Percentiles rank a stretch among this genome's conserved stretches.
Evolutionary conservation across 2,329 filamentous ascomycete genomes (phyloP).

Genomic region (Rhynchosporium graminicola): DNA sequence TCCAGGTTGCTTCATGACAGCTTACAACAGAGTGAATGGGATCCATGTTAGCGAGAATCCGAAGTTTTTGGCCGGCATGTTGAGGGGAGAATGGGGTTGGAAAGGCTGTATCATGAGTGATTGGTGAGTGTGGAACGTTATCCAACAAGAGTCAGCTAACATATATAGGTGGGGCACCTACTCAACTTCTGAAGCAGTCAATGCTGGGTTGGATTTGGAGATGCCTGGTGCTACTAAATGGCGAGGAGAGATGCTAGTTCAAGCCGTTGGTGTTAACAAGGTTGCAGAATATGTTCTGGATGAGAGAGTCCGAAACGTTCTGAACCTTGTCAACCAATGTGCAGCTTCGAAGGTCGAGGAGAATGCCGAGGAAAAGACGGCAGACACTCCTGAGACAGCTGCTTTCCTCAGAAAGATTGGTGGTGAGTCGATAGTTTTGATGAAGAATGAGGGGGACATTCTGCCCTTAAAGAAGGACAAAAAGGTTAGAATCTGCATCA

Average conservation of each 20-base stretch:
- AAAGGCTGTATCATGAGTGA: conserved; percentile 51
- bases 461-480: conserved; percentile 61
- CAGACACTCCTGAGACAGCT: conserved; percentile 40
- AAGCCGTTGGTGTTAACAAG: conserved; percentile 33
- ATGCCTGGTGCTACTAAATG: conserved; percentile 55
- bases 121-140: conserved; percentile 42
- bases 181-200: conserved; percentile 51
- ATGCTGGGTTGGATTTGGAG: conserved; percentile 58
- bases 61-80: conserved; percentile 43
- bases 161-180: conserved; percentile 50
- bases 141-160: neutral
- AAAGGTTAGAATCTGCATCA: conserved; percentile 44
- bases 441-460: conserved; percentile 61
- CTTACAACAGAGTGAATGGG: conserved; percentile 51
- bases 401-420: conserved; percentile 57
- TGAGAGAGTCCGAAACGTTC: conserved; percentile 34
- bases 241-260: conserved; percentile 34
- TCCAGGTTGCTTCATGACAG: conserved; percentile 49
- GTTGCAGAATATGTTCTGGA: conserved; percentile 34
- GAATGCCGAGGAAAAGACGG: conserved; percentile 35
- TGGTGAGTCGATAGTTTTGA: conserved; percentile 61
- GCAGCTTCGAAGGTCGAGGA: conserved; percentile 40
- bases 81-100: conserved; percentile 49
- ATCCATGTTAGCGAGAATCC: conserved; percentile 47
- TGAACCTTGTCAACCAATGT: conserved; percentile 40